A percentile compares a stretch with the other conserved stretches of the same genome.
Evolutionary conservation across 352 stramenopile species (phyloP).

Genomic region (Phytophthora tubulina): DNA sequence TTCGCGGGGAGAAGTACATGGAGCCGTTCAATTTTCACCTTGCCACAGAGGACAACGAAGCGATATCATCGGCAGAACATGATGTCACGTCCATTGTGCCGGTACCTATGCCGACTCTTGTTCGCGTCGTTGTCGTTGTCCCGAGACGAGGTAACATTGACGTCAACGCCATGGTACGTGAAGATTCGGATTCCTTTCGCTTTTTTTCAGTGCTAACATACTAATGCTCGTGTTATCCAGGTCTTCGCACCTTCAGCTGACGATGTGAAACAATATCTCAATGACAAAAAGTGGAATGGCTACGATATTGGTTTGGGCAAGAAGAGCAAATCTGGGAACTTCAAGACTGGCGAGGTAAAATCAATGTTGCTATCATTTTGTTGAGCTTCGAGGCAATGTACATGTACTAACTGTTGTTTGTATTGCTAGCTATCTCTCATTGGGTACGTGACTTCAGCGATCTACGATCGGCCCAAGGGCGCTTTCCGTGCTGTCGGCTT

Average conservation of each 20-base stretch:
- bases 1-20: conserved; percentile 76
- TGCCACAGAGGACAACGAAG: conserved; percentile 9
- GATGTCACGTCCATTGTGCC: conserved; percentile 44
- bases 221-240: conserved; percentile 26
- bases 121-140: conserved; percentile 65
- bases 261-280: conserved; percentile 36
- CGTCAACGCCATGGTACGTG: conserved; percentile 72
- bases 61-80: conserved; percentile 1
- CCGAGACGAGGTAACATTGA: conserved; percentile 67
- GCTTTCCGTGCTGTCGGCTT: conserved; percentile 73
- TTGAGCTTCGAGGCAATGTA: neutral
- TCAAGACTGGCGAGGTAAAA: conserved; percentile 33
- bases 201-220: conserved; percentile 6
- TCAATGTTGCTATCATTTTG: neutral
- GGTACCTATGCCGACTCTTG: conserved; percentile 72
- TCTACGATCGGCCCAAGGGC: conserved; percentile 83
- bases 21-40: conserved; percentile 72
- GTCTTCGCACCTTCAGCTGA: conserved; percentile 45
- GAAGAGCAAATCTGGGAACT: conserved; percentile 21
- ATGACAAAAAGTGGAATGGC: conserved; percentile 52
- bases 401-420: conserved; percentile 4
- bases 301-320: conserved; percentile 31
- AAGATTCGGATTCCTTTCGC: neutral
- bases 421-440: conserved; percentile 51
- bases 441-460: conserved; percentile 75